These are phyloP conservation scores for Pseudogymnoascus sp. DNA, from an alignment of 2,329 filamentous ascomycete genomes.

Conservation along the genomic window DNA sequence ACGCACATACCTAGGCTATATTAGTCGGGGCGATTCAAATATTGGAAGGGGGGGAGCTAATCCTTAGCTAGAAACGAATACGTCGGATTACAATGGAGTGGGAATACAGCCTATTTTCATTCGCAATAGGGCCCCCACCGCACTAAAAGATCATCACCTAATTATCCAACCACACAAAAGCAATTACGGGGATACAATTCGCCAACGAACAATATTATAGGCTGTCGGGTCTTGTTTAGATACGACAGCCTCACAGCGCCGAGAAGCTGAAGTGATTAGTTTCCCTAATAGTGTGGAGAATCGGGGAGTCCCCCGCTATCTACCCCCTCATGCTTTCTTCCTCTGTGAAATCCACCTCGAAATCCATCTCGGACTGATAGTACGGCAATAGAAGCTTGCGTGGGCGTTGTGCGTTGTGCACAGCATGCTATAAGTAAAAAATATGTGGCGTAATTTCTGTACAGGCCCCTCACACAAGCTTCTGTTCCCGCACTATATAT, in stretches of 20 bases:
- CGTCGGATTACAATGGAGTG: background rate
- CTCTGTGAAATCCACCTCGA: background rate
- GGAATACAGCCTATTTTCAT: background rate
- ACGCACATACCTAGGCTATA: background rate
- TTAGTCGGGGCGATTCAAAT: background rate
- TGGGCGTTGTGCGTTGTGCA: background rate
- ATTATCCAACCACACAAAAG: background rate
- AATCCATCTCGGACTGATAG: background rate
- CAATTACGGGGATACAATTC: background rate
- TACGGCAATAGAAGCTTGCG: background rate
- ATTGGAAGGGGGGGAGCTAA: background rate
- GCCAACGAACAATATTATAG: background rate
- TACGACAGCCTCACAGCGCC: background rate
- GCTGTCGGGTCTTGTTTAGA: background rate
- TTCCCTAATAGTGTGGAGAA: background rate
- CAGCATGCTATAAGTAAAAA: background rate
- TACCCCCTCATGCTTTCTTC: background rate
- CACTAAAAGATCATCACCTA: background rate
- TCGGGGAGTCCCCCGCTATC: background rate
- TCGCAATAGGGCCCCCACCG: background rate
- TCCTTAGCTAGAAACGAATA: background rate
- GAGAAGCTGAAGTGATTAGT: background rate
- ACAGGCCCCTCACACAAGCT: background rate
- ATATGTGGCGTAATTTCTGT: background rate
- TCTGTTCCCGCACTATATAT: background rate